Base-by-base conservation (phyloP, 2,329 filamentous ascomycete species). In the Cladosporium sp. region DNA sequence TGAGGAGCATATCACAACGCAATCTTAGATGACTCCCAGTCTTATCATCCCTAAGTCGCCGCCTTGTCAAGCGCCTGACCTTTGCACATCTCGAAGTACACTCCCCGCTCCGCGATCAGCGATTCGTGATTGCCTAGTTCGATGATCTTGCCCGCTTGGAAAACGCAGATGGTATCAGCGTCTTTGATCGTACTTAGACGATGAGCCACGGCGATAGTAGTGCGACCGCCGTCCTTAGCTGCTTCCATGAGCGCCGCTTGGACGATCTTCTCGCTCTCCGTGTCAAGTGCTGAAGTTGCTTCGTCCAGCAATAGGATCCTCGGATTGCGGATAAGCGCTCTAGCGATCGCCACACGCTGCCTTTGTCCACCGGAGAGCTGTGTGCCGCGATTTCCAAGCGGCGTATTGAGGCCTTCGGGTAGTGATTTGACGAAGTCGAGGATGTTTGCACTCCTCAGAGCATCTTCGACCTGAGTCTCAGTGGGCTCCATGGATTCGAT, bases 141-240 rank as follows among this genome's bases (percentile, higher is more conserved):
- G 3, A 79, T 64, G 10, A 81, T 73, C 5, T 69, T 69, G 5
- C 79, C 78, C 14, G 74, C 72, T 0, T 71, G 73, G 72, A 81
- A 75, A 11, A 81, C 79, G 31, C 80, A 72, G 62, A 81, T 81
- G 18, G 74, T 75, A 63, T 81, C 78, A 2, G 78, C 78, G 35
- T 75, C 68, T 61, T 71, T 76, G 35, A 82, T 77, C 5, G 80
- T 80, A 16, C 77, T 74, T n/a, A 82, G 71, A 0, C 80, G 75
- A 73, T 82, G 80, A 0, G 80, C 79, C 62, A 81, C 77, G 62
- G 77, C 75, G 21, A 81, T 72, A 1, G 78, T 80, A 72, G 68
- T 84, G 77, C 56, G 74, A 16, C 33, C 55, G 14, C 67, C 60
- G 11, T 31, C 46, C 14, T 65, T 58, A 1, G 64, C 67, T 2